Evolutionary conservation across 495 filamentous ascomycete species (phyloP).

Genomic region (Podospora bellae-mahoneyi): DNA sequence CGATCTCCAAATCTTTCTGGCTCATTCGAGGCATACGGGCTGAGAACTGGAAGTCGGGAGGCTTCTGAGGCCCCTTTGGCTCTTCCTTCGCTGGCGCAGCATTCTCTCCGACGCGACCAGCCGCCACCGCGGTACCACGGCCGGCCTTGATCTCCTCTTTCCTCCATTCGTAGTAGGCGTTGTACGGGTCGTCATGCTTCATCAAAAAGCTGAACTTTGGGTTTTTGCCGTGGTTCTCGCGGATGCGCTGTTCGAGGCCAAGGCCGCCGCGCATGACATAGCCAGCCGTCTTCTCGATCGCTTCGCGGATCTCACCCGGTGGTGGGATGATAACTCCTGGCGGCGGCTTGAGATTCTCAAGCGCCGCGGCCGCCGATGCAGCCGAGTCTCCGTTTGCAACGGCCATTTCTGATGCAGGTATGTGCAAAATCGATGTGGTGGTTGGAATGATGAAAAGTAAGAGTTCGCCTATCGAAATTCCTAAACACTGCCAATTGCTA

Average conservation of each 20-base stretch:
- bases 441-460: background rate
- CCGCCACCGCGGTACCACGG: constrained; percentile 73
- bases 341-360: constrained; percentile 66
- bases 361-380: constrained; percentile 39
- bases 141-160: constrained; percentile 79
- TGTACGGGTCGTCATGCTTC: constrained; percentile 75
- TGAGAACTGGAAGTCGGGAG: constrained; percentile 89
- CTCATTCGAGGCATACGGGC: constrained; percentile 97
- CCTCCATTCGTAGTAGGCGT: constrained; percentile 86
- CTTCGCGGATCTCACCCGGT: constrained; percentile 60
- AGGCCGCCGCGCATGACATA: constrained; percentile 82
- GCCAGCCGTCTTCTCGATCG: constrained; percentile 94
- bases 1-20: constrained; percentile 90
- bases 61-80: constrained; percentile 78
- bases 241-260: constrained; percentile 84
- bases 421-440: background rate
- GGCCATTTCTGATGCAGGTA: constrained; percentile 31
- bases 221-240: constrained; percentile 79
- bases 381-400: constrained; percentile 57
- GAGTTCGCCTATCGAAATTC: constrained; percentile 4
- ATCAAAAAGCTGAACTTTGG: constrained; percentile 87
- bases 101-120: constrained; percentile 68
- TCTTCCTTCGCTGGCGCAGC: constrained; percentile 53
- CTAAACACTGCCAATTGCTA: background rate
- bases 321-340: constrained; percentile 82